Base-by-base conservation (phyloP, 169 alveolate species). In the Neospora caninum region DNA sequence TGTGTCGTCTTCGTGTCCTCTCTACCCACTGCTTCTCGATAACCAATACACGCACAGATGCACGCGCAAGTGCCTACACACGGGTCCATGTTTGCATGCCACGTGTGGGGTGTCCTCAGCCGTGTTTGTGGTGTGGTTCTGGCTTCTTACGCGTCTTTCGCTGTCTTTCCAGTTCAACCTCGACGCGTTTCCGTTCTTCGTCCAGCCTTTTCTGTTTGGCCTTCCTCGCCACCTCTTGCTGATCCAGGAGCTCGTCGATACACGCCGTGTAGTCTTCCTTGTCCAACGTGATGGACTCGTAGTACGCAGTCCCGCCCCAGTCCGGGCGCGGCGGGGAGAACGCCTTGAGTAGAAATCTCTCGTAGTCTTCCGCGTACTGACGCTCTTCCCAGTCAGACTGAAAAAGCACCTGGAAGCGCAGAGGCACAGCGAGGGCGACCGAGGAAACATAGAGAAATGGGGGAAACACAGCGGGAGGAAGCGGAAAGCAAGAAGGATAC, bases 231-330 rank as follows among this genome's bases (percentile, higher is more conserved):
- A 7, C 0, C 0, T 73, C 84, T n/a, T 73, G 43, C 43, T 73
- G 39, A 10, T 73, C 84, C 27, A 31, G 45, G 20, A 64, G 73
- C 73, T 64, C 73, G 73, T 64, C 31, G n/a, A 64, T 64, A 27
- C 25, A 27, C 1, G 42, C 39, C n/a, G 38, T 73, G 42, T 73
- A 10, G 39, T 73, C 84, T 36, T 73, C 84, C 42, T 73, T 36
- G 13, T 73, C 84, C 22, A 34, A 16, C 27, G 4, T 13, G 27
- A 36, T 36, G 18, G 84, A 31, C 25, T 41, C 84, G 84, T 73
- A 73, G 42, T 73, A 73, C 84, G 38, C 84, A 7, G 10, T 2
- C 39, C 84, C 84, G 4, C 84, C 84, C 84, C 84, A 73, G 84
- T 73, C 84, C 25, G 18, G 27, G 42, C 84, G 84, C 0, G 84